Evolutionary conservation across 768 basidiomycete genomes (phyloP), one percentile per base, ranked within the genome.

Genomic region (Boletus rex-veris): DNA sequence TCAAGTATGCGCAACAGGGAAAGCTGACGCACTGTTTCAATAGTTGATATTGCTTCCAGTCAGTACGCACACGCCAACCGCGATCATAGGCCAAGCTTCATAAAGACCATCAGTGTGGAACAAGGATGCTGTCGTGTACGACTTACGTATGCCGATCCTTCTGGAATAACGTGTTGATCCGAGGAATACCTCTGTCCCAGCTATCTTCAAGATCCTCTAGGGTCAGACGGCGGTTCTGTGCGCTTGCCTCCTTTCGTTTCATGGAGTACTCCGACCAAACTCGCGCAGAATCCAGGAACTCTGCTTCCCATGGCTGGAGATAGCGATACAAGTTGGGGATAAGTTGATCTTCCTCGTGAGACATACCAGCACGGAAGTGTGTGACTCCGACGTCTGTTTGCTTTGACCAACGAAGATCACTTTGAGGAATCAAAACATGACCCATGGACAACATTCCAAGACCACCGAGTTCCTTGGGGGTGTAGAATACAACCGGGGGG

Each of bases 371-470:
- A 64, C 97, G 89, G 92, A 98, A 99, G 73, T 99, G 96, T 5
- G 95, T 95, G 55, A 98, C 94, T 57, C 91, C 92, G 26, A 92
- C 88, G 64, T 98, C 96, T 19, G 97, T 99, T 70, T 99, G 97
- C 70, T 97, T 98, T 36, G 91, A 93, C 94, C 94, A 98, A 52
- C 96, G 82, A 31, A 98, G 80, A 66, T 98, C 97, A 64, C 92
- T 95, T 68, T 98, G 96, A 39, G 97, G 97, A 55, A 99, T 98
- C 47, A 99, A 79, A 46, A 99, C 95, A 71, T 98, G 97, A 12
- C 96, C 96, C 97, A 99, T 99, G 3, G 94, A 98, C 65, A 99
- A 77, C 97, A 98, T 98, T 49, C 97, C 97, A 41, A 98, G 83
- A 70, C 96, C 97, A 69, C 96, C 97, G 31, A 98, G 76, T 78